phyloP scores from a whole-genome alignment of 495 filamentous ascomycete species.

The Chaetomium tenue region DNA sequence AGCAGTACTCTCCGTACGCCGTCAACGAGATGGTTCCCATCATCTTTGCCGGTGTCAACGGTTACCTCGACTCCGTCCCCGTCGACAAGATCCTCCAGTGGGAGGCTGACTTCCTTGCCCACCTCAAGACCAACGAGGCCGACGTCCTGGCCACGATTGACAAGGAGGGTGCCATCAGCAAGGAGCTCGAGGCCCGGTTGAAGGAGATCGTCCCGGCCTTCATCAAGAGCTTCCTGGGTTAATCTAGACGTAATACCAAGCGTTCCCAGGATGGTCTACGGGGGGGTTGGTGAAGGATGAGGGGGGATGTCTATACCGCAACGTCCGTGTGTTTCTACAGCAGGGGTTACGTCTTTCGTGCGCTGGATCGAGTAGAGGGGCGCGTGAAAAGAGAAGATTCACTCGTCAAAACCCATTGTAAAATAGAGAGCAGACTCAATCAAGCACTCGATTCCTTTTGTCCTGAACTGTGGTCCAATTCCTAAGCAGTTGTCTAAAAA shows the following conservation, averaged over 20 bases:
- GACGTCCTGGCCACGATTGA: slow-evolving; percentile 85
- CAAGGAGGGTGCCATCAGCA: slow-evolving; percentile 93
- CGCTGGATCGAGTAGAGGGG: slow-evolving; percentile 44
- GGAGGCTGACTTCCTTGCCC: slow-evolving; percentile 89
- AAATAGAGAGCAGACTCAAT: slow-evolving; percentile 48
- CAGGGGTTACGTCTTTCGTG: slow-evolving; percentile 40
- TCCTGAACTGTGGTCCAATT: slow-evolving; percentile 23
- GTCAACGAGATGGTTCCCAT: slow-evolving; percentile 99
- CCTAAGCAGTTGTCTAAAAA: too few relatives aligned
- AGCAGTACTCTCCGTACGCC: slow-evolving; percentile 98
- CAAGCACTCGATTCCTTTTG: slow-evolving; percentile 55
- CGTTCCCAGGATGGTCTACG: slow-evolving; percentile 14
- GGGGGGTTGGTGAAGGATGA: slow-evolving; percentile 31
- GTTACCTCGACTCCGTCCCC: slow-evolving; percentile 81
- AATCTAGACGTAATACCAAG: slow-evolving; percentile 41
- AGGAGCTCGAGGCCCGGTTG: slow-evolving; percentile 86
- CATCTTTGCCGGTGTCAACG: slow-evolving; percentile 99
- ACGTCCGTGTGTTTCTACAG: slow-evolving; percentile 49
- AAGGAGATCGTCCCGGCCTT: slow-evolving; percentile 75
- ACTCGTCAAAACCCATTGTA: slow-evolving; percentile 46
- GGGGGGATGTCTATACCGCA: slow-evolving; percentile 52
- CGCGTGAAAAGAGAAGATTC: slow-evolving; percentile 42
- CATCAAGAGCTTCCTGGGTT: slow-evolving; percentile 83
- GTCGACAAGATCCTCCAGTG: slow-evolving; percentile 83
- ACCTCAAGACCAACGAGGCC: slow-evolving; percentile 84